phyloP scores from a whole-genome alignment of 2,329 filamentous ascomycete genomes.

The Byssochlamys sp. region DNA sequence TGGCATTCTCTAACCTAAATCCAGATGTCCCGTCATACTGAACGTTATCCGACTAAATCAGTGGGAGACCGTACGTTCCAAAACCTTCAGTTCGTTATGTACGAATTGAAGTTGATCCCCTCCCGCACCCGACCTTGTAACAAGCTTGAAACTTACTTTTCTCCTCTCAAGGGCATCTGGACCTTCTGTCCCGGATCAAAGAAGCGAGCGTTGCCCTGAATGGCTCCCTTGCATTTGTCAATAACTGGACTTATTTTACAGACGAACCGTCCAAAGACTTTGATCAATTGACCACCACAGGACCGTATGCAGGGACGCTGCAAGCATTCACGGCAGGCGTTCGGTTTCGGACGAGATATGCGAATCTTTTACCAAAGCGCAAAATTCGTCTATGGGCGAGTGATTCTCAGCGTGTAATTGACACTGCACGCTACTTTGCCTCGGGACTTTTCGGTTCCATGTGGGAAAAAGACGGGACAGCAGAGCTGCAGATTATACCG shows the following conservation, averaged over 20 bases:
- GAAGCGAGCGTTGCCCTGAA: constrained; percentile 32
- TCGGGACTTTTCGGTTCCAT: constrained; percentile 47
- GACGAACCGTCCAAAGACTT: constrained; percentile 35
- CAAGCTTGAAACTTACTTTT: not conserved
- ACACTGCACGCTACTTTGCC: constrained; percentile 48
- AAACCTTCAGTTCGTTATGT: not conserved
- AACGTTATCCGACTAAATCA: constrained; percentile 46
- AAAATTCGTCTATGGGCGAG: constrained; percentile 46
- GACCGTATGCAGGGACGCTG: constrained; percentile 48
- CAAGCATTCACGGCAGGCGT: constrained; percentile 47
- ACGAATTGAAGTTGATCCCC: constrained; percentile 1
- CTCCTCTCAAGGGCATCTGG: constrained; percentile 33
- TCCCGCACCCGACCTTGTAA: not conserved
- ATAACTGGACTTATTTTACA: constrained; percentile 48
- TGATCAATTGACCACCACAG: constrained; percentile 46
- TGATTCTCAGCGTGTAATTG: constrained; percentile 44
- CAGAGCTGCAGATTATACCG: constrained; percentile 44
- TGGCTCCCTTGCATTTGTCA: constrained; percentile 46
- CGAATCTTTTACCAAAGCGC: constrained; percentile 32
- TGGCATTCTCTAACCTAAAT: not conserved
- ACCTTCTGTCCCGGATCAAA: constrained; percentile 41
- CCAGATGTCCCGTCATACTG: constrained; percentile 49
- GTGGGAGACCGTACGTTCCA: constrained; percentile 40
- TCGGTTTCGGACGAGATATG: constrained; percentile 45
- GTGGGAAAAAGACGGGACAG: constrained; percentile 28